Base-by-base conservation (phyloP, 225 moss, liverwort and hornwort genomes). In the Pseudisothecium myosuroides region DNA sequence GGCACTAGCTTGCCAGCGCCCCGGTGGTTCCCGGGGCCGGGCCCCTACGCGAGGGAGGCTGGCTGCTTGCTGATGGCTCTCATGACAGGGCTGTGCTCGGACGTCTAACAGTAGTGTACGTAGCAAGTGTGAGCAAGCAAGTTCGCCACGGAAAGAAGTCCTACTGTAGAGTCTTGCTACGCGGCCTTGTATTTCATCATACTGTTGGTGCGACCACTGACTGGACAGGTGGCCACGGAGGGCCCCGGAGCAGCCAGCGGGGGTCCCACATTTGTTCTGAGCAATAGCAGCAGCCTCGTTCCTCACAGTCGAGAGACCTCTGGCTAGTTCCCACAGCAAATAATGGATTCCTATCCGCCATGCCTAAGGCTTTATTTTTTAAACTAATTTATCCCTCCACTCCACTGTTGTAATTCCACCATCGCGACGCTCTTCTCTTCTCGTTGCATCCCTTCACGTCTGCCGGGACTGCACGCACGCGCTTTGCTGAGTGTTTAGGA, bases 281-380 rank as follows among this genome's bases (percentile, higher is more conserved):
- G 80, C 74, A 85, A 89, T 90, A 87, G 59, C 89, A 65, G 81
- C 89, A 85, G 66, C 74, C 54, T 84, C 76, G 83, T 72, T 88
- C 72, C 72, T 63, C 81, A 58, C 85, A 63, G 88, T 88, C 62
- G 88, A 92, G 93, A 92, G 92, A 92, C 92, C 86, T 93, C 91
- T 92, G 93, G 92, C 92, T 89, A 93, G 92, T 90, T 83, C 90
- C 86, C 90, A 86, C 89, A 92, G 91, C 86, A 58, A 94, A 94
- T 94, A 94, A 94, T 94, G 94, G 94, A 94, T 92, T 91, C 82
- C 60, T 85, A 92, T 92, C 92, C 94, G 89, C 92, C 89, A 92
- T 89, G 94, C 94, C 94, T 80, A 94, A 94, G 94, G 91, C 94
- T 94, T 91, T 76, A 90, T 87, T 92, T 91, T 90, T 88, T 89